Evolutionary conservation across 257 asterid genomes (phyloP).

Genomic region (Solanum medicagineum): DNA sequence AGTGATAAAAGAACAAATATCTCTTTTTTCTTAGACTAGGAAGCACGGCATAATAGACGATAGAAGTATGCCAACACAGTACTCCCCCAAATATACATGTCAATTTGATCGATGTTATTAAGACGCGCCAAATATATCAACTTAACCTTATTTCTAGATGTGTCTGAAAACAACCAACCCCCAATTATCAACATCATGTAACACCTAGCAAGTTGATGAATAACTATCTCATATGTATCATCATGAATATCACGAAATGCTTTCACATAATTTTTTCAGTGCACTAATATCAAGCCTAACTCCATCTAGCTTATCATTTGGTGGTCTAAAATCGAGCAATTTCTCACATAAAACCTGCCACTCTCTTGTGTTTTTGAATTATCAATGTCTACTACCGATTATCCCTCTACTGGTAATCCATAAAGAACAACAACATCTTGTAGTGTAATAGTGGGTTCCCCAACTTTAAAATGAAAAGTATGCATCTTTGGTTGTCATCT

Average conservation of each 20-base stretch:
- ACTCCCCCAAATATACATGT: conserved; percentile 61
- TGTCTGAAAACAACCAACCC: conserved; percentile 62
- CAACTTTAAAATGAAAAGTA: too few species aligned
- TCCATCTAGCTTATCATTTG: conserved; percentile 53
- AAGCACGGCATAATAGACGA: conserved; percentile 69
- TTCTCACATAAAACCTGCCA: conserved; percentile 68
- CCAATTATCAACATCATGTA: conserved; percentile 65
- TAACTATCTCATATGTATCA: conserved; percentile 39
- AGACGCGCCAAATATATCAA: conserved; percentile 71
- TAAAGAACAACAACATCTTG: too few species aligned
- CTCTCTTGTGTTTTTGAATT: background rate
- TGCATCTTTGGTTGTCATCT: too few species aligned
- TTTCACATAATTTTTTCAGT: conserved; percentile 50
- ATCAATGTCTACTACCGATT: too few species aligned
- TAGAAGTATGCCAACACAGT: conserved; percentile 66
- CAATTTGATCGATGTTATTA: conserved; percentile 58
- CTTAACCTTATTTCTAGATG: conserved; percentile 69
- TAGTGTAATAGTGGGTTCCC: too few species aligned
- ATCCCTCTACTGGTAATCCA: too few species aligned
- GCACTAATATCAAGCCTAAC: conserved; percentile 65
- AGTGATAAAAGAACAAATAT: too few species aligned
- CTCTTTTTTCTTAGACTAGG: conserved; percentile 49
- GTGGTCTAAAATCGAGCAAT: conserved; percentile 62
- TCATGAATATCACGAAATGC: conserved; percentile 40
- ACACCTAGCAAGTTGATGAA: conserved; percentile 54